Evolutionary conservation across 768 basidiomycete genomes (phyloP).

Genomic region (Serpula lacrymans): DNA sequence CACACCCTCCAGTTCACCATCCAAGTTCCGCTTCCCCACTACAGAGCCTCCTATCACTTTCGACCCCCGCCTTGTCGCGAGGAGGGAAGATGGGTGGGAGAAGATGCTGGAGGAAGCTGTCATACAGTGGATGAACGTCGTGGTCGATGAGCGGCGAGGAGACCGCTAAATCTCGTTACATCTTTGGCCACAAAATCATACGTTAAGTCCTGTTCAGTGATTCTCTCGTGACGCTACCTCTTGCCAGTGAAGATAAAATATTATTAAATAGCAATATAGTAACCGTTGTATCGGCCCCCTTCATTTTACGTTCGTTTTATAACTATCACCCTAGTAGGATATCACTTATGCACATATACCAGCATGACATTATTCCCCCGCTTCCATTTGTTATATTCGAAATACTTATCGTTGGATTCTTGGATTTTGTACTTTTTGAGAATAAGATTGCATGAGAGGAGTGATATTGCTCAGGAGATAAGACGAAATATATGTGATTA

Average conservation of each 20-base stretch:
- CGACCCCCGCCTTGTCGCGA: slow-evolving; percentile 70
- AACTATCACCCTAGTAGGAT: no score
- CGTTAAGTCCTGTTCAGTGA: not conserved
- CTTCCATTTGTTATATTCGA: no score
- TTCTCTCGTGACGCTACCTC: not conserved
- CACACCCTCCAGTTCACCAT: slow-evolving; percentile 26
- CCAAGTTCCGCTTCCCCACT: slow-evolving; percentile 35
- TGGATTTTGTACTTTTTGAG: no score
- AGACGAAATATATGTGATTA: not conserved
- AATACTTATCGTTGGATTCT: no score
- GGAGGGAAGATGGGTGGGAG: slow-evolving; percentile 78
- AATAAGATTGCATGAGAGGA: slow-evolving; percentile 1
- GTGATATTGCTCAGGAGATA: not conserved
- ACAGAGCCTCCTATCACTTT: slow-evolving; percentile 56
- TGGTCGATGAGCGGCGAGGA: slow-evolving; percentile 62
- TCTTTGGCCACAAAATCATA: not conserved
- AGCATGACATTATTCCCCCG: no score
- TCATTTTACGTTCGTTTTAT: no score
- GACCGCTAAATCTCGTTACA: slow-evolving; percentile 20
- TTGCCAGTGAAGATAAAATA: not conserved
- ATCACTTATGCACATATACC: no score
- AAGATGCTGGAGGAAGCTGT: slow-evolving; percentile 67
- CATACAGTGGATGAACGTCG: slow-evolving; percentile 62
- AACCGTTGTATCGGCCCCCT: no score
- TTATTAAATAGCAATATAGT: not conserved